A percentile compares a stretch with the other conserved stretches of the same genome.
These are phyloP conservation scores for Cadophora luteo-olivacea DNA, from an alignment of 2,329 filamentous ascomycete species.

Conservation along the genomic window DNA sequence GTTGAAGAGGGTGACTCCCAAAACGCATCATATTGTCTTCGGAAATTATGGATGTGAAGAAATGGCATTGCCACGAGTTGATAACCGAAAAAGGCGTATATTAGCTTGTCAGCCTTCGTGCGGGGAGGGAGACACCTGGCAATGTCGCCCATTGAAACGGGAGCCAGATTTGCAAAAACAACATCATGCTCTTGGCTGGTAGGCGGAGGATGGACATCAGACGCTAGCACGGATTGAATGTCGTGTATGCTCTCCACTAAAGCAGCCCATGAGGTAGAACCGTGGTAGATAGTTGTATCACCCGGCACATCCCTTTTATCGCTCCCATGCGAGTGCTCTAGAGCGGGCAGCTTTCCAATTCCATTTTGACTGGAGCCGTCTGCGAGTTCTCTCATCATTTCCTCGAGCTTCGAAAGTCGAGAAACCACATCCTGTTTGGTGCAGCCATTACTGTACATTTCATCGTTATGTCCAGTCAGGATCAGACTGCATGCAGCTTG, in stretches of 20 bases:
- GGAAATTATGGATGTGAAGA: neutral
- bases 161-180: neutral
- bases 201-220: neutral
- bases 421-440: neutral
- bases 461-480: neutral
- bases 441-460: neutral
- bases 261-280: neutral
- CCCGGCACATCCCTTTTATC: neutral
- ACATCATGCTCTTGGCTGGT: neutral
- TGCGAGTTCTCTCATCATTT: neutral
- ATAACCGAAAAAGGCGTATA: neutral
- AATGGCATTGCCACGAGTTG: neutral
- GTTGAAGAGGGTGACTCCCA: neutral
- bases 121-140: neutral
- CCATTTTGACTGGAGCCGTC: neutral
- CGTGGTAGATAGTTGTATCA: neutral
- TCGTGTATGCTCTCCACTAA: neutral
- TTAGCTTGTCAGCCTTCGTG: neutral
- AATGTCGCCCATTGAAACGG: neutral
- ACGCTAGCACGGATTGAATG: neutral
- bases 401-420: neutral
- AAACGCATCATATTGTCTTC: neutral
- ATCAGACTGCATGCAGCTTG: neutral
- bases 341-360: neutral
- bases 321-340: neutral